phyloP scores from a whole-genome alignment of 2,329 filamentous ascomycete species.

The Colletotrichum neosansevieriae region DNA sequence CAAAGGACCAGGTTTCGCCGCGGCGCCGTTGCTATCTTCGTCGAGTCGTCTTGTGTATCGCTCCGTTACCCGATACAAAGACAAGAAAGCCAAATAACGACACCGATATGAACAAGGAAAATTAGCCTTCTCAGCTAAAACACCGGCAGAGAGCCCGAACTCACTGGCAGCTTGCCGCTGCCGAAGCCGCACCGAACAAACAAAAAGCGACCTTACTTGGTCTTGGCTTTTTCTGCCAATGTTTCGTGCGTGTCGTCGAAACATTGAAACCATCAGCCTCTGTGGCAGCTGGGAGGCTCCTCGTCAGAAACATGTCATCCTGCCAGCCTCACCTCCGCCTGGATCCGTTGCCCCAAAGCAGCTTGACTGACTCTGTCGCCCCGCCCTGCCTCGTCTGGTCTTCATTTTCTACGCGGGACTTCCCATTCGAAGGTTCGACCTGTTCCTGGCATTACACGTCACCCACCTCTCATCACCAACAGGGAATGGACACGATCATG shows the following conservation, averaged over 20 bases:
- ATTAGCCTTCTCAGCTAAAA: constrained; percentile 16
- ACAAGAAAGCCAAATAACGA: constrained; percentile 23
- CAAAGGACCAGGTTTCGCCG: constrained; percentile 10
- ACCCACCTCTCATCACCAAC: not conserved
- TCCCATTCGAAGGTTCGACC: constrained; percentile 18
- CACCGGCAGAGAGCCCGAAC: constrained; percentile 2
- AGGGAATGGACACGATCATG: constrained; percentile 1
- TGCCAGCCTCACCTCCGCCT: constrained; percentile 14
- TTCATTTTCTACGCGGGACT: not conserved
- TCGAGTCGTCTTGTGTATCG: constrained; percentile 23
- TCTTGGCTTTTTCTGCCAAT: constrained; percentile 30
- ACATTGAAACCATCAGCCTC: constrained; percentile 24
- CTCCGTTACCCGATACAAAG: not conserved
- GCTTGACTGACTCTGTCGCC: not conserved
- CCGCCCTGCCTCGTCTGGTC: not conserved
- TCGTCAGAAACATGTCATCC: not conserved
- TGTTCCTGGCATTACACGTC: constrained; percentile 6
- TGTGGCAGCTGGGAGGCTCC: not conserved
- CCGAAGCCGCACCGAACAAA: constrained; percentile 5
- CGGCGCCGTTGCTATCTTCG: not conserved
- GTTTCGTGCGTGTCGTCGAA: constrained; percentile 37
- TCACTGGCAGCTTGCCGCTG: constrained; percentile 1
- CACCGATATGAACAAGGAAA: constrained; percentile 1
- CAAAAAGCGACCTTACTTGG: not conserved
- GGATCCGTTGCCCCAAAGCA: not conserved